A percentile compares a stretch with the other conserved stretches of the same genome.
These are phyloP conservation scores for Trichoderma brevicompactum DNA, from an alignment of 2,329 filamentous ascomycete species.

Conservation along the genomic window DNA sequence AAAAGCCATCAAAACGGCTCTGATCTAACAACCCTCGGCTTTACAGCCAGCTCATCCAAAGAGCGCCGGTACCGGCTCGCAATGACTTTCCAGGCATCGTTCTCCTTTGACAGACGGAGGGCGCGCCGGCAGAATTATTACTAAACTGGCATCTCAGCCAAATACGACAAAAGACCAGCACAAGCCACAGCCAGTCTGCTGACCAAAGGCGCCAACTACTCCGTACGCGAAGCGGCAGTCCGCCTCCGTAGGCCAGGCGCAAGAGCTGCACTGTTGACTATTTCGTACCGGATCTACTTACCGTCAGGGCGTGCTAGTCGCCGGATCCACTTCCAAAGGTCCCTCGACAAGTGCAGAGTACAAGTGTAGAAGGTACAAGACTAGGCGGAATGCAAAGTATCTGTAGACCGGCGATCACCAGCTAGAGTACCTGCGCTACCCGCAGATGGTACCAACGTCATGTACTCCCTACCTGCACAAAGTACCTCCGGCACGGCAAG, in stretches of 20 bases:
- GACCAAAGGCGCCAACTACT: background rate
- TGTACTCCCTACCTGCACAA: background rate
- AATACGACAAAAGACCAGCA: background rate
- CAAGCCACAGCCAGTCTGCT: constrained; percentile 20
- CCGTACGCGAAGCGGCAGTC: constrained; percentile 13
- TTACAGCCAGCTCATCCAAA: background rate
- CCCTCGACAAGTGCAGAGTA: background rate
- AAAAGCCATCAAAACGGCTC: background rate
- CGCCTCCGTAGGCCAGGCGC: constrained; percentile 9
- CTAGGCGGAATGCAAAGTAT: background rate
- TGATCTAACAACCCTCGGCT: background rate
- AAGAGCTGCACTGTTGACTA: background rate
- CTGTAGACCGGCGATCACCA: no score
- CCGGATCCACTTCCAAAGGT: background rate
- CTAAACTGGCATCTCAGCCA: background rate
- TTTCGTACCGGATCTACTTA: background rate
- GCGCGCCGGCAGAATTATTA: background rate
- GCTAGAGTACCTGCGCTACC: background rate
- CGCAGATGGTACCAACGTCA: background rate
- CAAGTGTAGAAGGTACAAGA: background rate
- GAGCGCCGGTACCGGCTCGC: constrained; percentile 5
- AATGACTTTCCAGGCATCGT: background rate
- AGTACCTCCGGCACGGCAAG: background rate
- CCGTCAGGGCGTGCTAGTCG: constrained; percentile 11
- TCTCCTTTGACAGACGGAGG: constrained; percentile 20